Base-by-base conservation (phyloP, 441 rosid genomes). In the Erodium trifolium region DNA sequence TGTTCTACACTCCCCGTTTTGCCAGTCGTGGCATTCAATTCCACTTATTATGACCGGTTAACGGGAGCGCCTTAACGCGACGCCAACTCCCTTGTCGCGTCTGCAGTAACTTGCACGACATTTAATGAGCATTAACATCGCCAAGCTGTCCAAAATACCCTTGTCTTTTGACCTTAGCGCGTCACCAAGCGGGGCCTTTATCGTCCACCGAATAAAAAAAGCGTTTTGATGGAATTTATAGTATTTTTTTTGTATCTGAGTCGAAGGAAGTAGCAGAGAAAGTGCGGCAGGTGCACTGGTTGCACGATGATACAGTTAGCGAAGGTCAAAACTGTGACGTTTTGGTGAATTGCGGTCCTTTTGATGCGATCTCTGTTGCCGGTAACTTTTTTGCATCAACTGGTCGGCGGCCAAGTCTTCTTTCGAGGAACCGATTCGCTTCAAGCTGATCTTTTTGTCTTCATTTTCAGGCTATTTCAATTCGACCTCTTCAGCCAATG, bases 251-350 rank as follows among this genome's bases (percentile, higher is more conserved):
- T 14, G 14, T 18, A 4, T n/a, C 18, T 14, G 59, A 14, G 59
- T 53, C 18, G 59, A 53, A 13, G 18, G 59, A 53, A 53, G 59
- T n/a, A 53, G 60, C 60, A 53, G 60, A 53, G 60, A 53, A 53
- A 53, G 60, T 14, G 19, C 59, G 3, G 59, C 19, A 53, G 59
- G 16, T 49, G 51, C 60, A 14, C 19, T 16, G 60, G 60, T 53
- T 53, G 0, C 8, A 17, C 19, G 60, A 53, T 16, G 19, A 17
- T 16, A 16, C 19, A 53, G 19, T 53, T 53, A 4, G 19, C 14
- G 60, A 53, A 53, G 16, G 60, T 53, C 60, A 53, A 53, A 53
- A 53, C 19, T 53, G 60, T 53, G 60, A 53, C 60, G 60, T 14
- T 53, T 53, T 16, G 9, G 60, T 14, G 60, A 53, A 17, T 53